Evolutionary conservation across 306 rosid genomes (phyloP), one percentile per base, ranked within the genome.

Genomic region (Crataegus laevigata): DNA sequence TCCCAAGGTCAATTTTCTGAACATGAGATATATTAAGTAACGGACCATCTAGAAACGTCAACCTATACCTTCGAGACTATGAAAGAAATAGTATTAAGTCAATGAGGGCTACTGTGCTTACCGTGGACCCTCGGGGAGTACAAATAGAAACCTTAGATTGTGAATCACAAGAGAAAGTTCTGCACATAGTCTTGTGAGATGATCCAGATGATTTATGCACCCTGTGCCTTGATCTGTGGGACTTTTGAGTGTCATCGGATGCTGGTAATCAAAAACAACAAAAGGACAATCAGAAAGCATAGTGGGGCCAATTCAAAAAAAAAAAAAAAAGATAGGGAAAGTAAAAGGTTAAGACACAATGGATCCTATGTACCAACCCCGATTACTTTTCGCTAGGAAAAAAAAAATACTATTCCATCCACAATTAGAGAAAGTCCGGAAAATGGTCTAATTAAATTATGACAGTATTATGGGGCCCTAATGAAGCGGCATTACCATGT

Each of bases 1-100:
- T 94, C 80, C 99, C 79, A 74, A 94, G 88, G 84, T 94, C 96
- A 76, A 94, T 90, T 85, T 84, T 94, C 99, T 94, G 85, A 76
- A 73, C 24, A 76, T 72, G 80, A 69, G 66, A 55, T 12, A 25
- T 47, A 66, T 71, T 11, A 43, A 43, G 29, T 64, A 36, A 76
- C 36, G 57, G 71, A 57, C 50, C 13, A 66, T 11, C 24, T 4
- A 62, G 17, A 24, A 72, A 52, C 11, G 13, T 47, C 30, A 61
- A 24, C 9, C 11, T 32, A 30, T 52, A 72, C 58, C n/a, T 30
- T 22, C 14, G 9, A 22, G 62, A 50, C 25, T 25, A 76, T 28
- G 29, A 52, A 67, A 61, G 24, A 3, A 76, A 82, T 42, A 65
- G 29, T 66, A 60, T 15, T 52, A 75, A 54, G 75, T 59, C 68